These are phyloP conservation scores for Arthrobotrys sinensis DNA, from an alignment of 2,329 filamentous ascomycete species.

Conservation along the genomic window DNA sequence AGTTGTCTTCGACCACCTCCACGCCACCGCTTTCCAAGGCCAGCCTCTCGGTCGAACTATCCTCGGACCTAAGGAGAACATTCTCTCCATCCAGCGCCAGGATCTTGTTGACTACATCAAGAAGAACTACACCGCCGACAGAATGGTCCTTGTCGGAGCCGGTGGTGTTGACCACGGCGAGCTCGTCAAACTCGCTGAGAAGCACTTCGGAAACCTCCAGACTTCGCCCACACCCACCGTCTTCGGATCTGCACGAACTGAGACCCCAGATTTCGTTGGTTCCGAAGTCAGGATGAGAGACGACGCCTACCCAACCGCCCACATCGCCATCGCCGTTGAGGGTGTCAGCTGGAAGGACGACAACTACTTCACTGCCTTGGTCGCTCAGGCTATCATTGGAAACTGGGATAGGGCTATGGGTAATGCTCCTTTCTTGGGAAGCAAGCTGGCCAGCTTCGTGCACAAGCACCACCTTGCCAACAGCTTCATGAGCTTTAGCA, in stretches of 20 bases:
- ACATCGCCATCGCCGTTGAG: constrained; percentile 98
- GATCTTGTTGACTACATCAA: constrained; percentile 98
- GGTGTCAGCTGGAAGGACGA: constrained; percentile 99
- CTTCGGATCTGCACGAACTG: constrained; percentile 79
- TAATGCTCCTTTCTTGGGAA: constrained; percentile 95
- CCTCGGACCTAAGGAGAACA: constrained; percentile 97
- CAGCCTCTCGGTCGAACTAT: constrained; percentile 98
- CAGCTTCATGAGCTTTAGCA: constrained; percentile 99
- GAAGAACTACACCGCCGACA: constrained; percentile 99
- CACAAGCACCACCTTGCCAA: constrained; percentile 96
- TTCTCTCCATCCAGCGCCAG: constrained; percentile 91
- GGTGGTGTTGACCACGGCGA: constrained; percentile 94
- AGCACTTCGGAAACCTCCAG: constrained; percentile 85
- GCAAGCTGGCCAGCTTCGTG: constrained; percentile 95
- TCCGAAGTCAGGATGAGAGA: constrained; percentile 96
- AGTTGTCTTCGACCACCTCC: constrained; percentile 98
- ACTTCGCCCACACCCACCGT: constrained; percentile 82
- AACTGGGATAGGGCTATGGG: constrained; percentile 99
- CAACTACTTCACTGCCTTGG: constrained; percentile 98
- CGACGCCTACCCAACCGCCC: constrained; percentile 94
- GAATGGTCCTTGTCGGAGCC: constrained; percentile 97
- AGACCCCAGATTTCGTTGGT: constrained; percentile 94
- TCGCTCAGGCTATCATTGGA: constrained; percentile 97
- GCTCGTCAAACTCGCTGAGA: constrained; percentile 95
- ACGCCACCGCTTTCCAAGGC: constrained; percentile 96